Evolutionary conservation across 2,329 filamentous ascomycete genomes (phyloP).

Genomic region (Dactylellina drechsleri): DNA sequence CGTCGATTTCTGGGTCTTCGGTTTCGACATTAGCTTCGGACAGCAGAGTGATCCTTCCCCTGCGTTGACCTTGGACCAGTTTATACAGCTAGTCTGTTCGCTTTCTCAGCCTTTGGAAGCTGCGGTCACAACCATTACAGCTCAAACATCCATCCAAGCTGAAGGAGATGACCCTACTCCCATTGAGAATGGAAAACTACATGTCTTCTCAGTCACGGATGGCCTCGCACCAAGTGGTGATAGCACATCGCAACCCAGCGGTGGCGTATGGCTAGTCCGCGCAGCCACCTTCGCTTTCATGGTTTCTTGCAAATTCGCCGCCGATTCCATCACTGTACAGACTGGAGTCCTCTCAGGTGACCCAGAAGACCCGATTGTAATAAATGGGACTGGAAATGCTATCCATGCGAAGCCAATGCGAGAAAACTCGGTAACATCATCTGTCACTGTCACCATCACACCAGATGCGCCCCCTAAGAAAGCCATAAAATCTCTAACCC

Average conservation of each 20-base stretch:
- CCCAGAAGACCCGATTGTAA: constrained; percentile 7
- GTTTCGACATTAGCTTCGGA: constrained; percentile 57
- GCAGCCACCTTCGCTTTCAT: constrained; percentile 12
- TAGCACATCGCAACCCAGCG: constrained; percentile 10
- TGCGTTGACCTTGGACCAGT: not conserved
- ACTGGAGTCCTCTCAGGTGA: not conserved
- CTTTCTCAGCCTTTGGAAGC: constrained; percentile 13
- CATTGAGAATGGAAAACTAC: constrained; percentile 8
- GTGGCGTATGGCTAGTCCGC: constrained; percentile 16
- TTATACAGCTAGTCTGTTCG: constrained; percentile 12
- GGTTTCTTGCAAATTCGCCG: constrained; percentile 6
- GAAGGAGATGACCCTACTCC: constrained; percentile 6
- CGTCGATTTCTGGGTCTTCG: constrained; percentile 58
- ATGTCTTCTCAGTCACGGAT: constrained; percentile 11
- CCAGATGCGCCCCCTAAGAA: too few relatives aligned
- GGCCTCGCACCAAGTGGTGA: constrained; percentile 4
- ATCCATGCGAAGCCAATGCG: constrained; percentile 10
- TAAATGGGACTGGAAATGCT: constrained; percentile 11
- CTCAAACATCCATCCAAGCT: constrained; percentile 4
- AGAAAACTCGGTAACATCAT: not conserved
- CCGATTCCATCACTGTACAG: constrained; percentile 7
- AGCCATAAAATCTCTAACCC: too few relatives aligned
- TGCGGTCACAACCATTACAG: constrained; percentile 5
- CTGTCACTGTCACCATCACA: not conserved
- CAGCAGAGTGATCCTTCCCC: not conserved